These are phyloP conservation scores for Citrus mangshanensis DNA, from an alignment of 345 rosid species.

Conservation along the genomic window DNA sequence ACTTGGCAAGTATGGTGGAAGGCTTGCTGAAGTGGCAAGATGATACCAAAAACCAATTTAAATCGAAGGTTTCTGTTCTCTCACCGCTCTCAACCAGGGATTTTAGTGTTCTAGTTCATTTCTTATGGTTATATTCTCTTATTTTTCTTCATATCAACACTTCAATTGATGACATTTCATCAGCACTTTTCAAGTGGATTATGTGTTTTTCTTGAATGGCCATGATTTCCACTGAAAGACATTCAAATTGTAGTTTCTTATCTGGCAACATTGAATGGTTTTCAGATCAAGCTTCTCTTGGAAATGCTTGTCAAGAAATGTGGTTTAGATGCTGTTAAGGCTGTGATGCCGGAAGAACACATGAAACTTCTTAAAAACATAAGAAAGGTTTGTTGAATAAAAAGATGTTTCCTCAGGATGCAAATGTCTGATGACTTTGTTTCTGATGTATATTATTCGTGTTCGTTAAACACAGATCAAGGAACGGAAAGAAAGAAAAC, in stretches of 20 bases:
- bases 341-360: constrained; percentile 97
- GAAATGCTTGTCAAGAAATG: constrained; percentile 97
- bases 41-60: constrained; percentile 75
- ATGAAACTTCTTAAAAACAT: constrained; percentile 92
- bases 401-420: neutral
- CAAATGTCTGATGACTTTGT: constrained; percentile 8
- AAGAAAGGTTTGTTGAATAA: constrained; percentile 61
- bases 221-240: neutral
- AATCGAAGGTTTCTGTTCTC: constrained; percentile 65
- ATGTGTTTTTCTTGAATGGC: neutral
- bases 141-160: neutral
- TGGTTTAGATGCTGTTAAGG: constrained; percentile 89
- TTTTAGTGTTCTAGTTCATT: neutral
- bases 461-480: constrained; percentile 50
- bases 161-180: neutral
- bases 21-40: constrained; percentile 90
- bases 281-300: constrained; percentile 80
- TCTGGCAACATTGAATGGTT: neutral
- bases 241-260: neutral
- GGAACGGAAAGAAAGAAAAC: constrained; percentile 74
- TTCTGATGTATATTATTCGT: constrained; percentile 6
- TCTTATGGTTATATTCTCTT: neutral
- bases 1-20: constrained; percentile 70
- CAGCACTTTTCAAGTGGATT: neutral
- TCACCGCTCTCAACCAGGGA: neutral